Conservation (phyloP, 768 basidiomycete species). For the Dioszegia crocea region DNA sequence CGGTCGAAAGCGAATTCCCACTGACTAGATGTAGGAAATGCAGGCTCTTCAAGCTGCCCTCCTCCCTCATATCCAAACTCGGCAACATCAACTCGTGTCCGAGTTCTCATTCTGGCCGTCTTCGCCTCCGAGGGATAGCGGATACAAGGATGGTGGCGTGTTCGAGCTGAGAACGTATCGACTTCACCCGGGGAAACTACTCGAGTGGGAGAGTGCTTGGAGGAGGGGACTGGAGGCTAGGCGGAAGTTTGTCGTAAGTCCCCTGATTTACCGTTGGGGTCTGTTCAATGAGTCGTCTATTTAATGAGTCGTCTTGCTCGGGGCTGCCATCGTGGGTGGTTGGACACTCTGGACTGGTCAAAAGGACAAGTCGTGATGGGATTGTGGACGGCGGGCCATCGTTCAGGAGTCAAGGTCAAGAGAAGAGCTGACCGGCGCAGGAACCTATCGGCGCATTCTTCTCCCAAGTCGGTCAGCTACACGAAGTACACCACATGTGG, state of each 20-base stretch:
- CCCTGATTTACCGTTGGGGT: constrained; percentile 36
- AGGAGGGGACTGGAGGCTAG: constrained; percentile 91
- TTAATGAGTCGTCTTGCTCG: too few species aligned
- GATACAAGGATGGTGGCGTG: constrained; percentile 60
- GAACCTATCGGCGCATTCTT: constrained; percentile 49
- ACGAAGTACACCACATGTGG: constrained; percentile 89
- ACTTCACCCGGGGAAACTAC: constrained; percentile 76
- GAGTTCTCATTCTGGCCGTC: constrained; percentile 96
- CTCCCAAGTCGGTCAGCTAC: constrained; percentile 51
- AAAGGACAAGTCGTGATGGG: too few species aligned
- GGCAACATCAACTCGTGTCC: constrained; percentile 65
- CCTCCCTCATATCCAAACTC: constrained; percentile 69
- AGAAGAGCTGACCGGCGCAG: too few species aligned
- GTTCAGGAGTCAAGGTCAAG: too few species aligned
- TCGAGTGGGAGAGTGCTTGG: constrained; percentile 97
- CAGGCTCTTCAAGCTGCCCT: constrained; percentile 47
- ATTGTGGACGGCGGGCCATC: too few species aligned
- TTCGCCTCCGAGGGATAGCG: constrained; percentile 75
- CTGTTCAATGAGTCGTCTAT: neutral
- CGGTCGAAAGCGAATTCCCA: neutral
- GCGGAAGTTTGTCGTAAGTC: constrained; percentile 69
- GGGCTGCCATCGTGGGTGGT: too few species aligned
- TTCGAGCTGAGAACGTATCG: constrained; percentile 86
- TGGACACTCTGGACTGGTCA: too few species aligned
- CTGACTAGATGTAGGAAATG: constrained; percentile 10